Base-by-base conservation (phyloP, 441 rosid genomes). In the Jatropha podagrica region DNA sequence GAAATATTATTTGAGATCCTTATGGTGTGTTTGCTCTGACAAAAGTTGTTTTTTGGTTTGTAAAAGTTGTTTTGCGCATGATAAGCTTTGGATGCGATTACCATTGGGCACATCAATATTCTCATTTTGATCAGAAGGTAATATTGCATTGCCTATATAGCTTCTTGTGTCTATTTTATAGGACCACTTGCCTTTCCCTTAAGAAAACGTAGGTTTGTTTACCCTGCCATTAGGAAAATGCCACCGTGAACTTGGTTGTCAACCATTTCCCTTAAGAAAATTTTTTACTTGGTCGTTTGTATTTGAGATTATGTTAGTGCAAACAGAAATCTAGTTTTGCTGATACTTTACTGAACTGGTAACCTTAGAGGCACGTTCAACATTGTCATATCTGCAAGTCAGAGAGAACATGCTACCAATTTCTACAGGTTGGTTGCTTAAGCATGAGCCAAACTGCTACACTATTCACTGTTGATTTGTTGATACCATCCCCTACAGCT, bases 61-160 rank as follows among this genome's bases (percentile, higher is more conserved):
- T 78, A 46, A 74, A 85, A 92, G 99, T 93, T 83, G 79, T 90
- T 81, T 81, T 96, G 81, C 94, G 99, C n/a, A 92, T 93, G 97
- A 86, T 96, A 80, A 96, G 99, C 85, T 96, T 91, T 78, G 99
- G 98, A 81, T 90, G 85, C 63, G 99, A 93, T 85, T 93, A 89
- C 83, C 90, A 81, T 81, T 92, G 94, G 98, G 86, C 91, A 32
- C 79, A 77, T 79, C 85, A 76, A 81, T 85, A 85, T 82, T 86
- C 91, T 79, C 88, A 48, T 78, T 92, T 91, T 72, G 93, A 91
- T 85, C 84, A 80, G 52, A 83, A 93, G 95, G 98, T 96, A 86
- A 65, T 20, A 41, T 73, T 26, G 2, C 52, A 48, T 38, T 6
- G n/a, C 11, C 7, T 32, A 0, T 4, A 32, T n/a, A n/a, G n/a